These are phyloP conservation scores for Leptodermis oblonga DNA, from an alignment of 257 asterid genomes.

Conservation along the genomic window DNA sequence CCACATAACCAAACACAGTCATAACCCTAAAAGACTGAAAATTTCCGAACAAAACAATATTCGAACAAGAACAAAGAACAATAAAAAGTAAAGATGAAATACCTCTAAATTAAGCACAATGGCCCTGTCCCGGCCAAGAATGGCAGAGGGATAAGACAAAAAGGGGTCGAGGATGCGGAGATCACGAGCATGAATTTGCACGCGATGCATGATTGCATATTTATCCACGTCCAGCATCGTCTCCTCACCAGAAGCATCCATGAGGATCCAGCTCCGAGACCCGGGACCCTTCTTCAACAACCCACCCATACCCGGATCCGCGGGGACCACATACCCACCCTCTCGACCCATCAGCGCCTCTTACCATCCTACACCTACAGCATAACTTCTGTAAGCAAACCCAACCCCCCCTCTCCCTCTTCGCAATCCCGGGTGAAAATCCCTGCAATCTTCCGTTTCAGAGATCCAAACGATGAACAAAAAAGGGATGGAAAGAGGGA, in stretches of 20 bases:
- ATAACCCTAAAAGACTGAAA: background rate
- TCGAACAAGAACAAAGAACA: background rate
- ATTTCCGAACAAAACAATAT: background rate
- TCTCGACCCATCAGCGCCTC: constrained; percentile 53
- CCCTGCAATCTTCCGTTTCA: too few relatives aligned
- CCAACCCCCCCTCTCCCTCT: too few relatives aligned
- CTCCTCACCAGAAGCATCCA: constrained; percentile 63
- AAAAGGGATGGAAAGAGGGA: background rate
- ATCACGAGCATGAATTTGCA: constrained; percentile 89
- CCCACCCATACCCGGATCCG: constrained; percentile 50
- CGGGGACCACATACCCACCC: constrained; percentile 54
- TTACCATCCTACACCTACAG: constrained; percentile 8
- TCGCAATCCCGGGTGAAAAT: background rate
- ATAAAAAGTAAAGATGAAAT: background rate
- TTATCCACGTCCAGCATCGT: constrained; percentile 61
- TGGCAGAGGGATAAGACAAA: constrained; percentile 73
- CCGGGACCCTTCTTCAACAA: constrained; percentile 58
- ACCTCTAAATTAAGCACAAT: constrained; percentile 93
- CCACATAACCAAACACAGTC: background rate
- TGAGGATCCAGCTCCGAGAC: constrained; percentile 67
- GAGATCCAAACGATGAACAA: background rate
- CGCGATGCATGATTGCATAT: constrained; percentile 85
- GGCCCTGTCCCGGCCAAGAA: constrained; percentile 85
- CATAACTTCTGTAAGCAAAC: background rate
- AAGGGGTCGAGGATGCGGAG: constrained; percentile 86